Percentiles rank a stretch among this genome's conserved stretches.
These are phyloP conservation scores for Abortiporus biennis DNA, from an alignment of 1,284 basidiomycete species.

Conservation along the genomic window DNA sequence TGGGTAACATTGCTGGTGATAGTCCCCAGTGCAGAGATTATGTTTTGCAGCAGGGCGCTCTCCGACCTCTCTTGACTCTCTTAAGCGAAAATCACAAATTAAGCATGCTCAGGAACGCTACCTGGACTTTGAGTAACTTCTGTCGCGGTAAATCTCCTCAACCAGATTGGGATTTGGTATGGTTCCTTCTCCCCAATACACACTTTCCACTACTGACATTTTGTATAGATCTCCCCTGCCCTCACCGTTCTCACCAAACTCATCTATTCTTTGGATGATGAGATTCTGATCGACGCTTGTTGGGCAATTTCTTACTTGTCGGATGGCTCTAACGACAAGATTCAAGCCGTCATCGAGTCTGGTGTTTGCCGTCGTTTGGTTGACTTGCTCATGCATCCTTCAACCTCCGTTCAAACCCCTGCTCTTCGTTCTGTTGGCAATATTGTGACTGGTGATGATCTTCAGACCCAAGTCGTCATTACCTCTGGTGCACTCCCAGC, in stretches of 20 bases:
- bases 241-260: conserved; percentile 95
- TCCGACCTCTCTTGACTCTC: conserved; percentile 66
- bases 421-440: conserved; percentile 97
- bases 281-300: conserved; percentile 99
- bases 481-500: conserved; percentile 94
- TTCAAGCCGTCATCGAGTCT: conserved; percentile 98
- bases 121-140: conserved; percentile 98
- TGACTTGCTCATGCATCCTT: conserved; percentile 95
- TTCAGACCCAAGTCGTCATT: conserved; percentile 98
- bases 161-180: conserved; percentile 89
- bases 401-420: conserved; percentile 98
- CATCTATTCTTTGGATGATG: conserved; percentile 98
- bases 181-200: conserved; percentile 18
- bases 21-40: conserved; percentile 93
- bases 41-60: conserved; percentile 73
- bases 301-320: conserved; percentile 99
- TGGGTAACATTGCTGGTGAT: conserved; percentile 96
- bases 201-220: conserved; percentile 10
- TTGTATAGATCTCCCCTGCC: conserved; percentile 85
- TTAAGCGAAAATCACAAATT: conserved; percentile 89
- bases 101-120: conserved; percentile 96
- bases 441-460: conserved; percentile 98
- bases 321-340: conserved; percentile 99
- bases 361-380: conserved; percentile 97
- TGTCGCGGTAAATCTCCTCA: conserved; percentile 96